Evolutionary conservation across 495 filamentous ascomycete genomes (phyloP), one percentile per base, ranked within the genome.

Genomic region (Hypoxylon fuscum): DNA sequence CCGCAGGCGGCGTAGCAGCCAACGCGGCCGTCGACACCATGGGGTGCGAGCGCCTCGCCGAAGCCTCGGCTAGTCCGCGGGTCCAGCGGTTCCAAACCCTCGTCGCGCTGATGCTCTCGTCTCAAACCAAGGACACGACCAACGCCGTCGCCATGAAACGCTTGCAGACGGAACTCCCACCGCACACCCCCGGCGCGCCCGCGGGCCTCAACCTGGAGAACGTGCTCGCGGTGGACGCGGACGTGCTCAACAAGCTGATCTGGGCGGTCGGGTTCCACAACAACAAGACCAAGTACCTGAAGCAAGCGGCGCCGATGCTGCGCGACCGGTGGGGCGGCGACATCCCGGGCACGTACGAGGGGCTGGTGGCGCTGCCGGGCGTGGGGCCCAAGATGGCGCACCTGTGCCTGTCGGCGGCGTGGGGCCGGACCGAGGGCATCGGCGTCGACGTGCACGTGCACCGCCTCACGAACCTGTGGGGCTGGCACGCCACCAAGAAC

Each of bases 301-400:
- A 96, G 69, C 77, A 86, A 17, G 77, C 89, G 0, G 94, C 93
- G 5, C 67, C 79, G 6, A 88, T 97, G 35, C 79, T 97, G 1
- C 79, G 83, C 8, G 89, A 96, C 53, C 54, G 85, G 20, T 88
- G 83, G 68, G 70, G 72, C 42, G 84, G 85, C 25, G 95, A 98
- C 73, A 96, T 98, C 59, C 96, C 95, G 0, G 79, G 87, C 46
- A 91, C 92, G 0, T 83, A 93, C 15, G 86, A 87, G 45, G 93
- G 88, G 0, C 79, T 98, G 14, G 87, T 88, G 69, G 81, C 85
- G 5, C 84, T 98, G 0, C 95, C 95, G 0, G 95, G 95, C 1
- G 94, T 98, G 0, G 95, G 95, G 0, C 95, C 95, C 5, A 98
- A 98, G 76, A 98, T 98, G 94, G 95, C 91, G 15, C 92, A 96